Evolutionary conservation across 768 basidiomycete genomes (phyloP), one percentile per base, ranked within the genome.

Genomic region (Crucibulum laeve): DNA sequence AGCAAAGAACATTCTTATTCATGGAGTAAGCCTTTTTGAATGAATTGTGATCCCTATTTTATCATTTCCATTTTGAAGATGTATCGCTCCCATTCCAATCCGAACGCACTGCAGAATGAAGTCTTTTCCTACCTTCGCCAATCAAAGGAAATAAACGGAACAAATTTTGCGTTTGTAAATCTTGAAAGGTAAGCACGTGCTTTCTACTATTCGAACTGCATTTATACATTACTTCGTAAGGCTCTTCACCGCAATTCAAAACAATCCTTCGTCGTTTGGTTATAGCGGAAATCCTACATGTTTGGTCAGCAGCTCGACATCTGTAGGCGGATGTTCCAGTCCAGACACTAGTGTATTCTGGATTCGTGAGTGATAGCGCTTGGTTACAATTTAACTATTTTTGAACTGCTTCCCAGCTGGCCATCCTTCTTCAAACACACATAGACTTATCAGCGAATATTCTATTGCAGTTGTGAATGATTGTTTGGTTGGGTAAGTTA

Each of bases 271-370:
- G 21, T 23, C 45, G 0, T 64, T 64, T 32, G 59, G 60, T 13
- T 63, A 57, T 38, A 38, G 35, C 2, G 62, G 62, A 4, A 55
- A 57, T 43, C 43, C 59, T 13, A 65, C 61, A 18, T 64, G 62
- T 42, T 54, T 64, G 6, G 44, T 62, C n/a, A 62, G 60, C 47
- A 47, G 56, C 14, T 52, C 54, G 19, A 61, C 58, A 0, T 62
- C 47, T n/a, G 58, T 52, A 1, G 61, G 61, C 24, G 63, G 60
- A 25, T 64, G 63, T 44, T 39, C 47, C 18, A 57, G 60, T 47
- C 59, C 63, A 35, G 56, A 63, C 24, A 48, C 34, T 21, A 60
- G 56, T 36, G 63, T 63, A 5, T 64, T 58, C 32, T 61, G 51
- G 37, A 60, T 61, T 24, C 59, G 60, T 60, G 41, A 47, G 61